Evolutionary conservation across 1,284 basidiomycete species (phyloP), one percentile per base, ranked within the genome.

Genomic region (Chalciporus sp.): DNA sequence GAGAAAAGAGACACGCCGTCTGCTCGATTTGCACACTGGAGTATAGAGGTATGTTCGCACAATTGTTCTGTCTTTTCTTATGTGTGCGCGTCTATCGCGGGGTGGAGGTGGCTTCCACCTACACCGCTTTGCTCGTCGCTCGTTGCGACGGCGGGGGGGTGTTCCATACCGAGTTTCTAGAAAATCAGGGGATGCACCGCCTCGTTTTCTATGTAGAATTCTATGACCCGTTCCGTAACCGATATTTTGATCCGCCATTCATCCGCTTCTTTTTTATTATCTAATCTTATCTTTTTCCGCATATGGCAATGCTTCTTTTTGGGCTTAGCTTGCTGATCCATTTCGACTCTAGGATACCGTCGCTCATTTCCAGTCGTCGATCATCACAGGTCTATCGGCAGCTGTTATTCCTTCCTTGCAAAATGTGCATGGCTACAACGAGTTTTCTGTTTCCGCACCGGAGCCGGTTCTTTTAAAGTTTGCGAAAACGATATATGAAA

Each of bases 401-500:
- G 72, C 81, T n/a, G 77, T 84, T 41, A 80, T 96, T 19, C 76
- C 84, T 1, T 75, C 79, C n/a, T 78, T 95, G 19, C 81, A 88
- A 31, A 79, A 80, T 27, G 77, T 77, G 5, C 84, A 92, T 60
- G 94, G 94, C 2, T 93, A 93, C 68, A 98, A 98, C 74, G 95
- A 98, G 72, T 98, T 98, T 66, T 84, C 91, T 2, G 92, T 97
- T n/a, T 82, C 84, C 0, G 77, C 88, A 0, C 86, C 90, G 1
- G 94, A 97, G 65, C 88, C 91, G 2, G 71, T 90, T 4, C 76
- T 87, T 53, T 73, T 93, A 68, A 98, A 97, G 74, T 98, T 98
- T 67, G 83, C 88, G 7, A 91, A 92, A 68, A 95, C 92, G 43
- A 93, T 98, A 47, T 95, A 94, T 68, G 95, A 98, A 72, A 92